Base-by-base conservation (phyloP, 371 early-diverging fungal species). In the Quaeritorhiza haematococci region DNA sequence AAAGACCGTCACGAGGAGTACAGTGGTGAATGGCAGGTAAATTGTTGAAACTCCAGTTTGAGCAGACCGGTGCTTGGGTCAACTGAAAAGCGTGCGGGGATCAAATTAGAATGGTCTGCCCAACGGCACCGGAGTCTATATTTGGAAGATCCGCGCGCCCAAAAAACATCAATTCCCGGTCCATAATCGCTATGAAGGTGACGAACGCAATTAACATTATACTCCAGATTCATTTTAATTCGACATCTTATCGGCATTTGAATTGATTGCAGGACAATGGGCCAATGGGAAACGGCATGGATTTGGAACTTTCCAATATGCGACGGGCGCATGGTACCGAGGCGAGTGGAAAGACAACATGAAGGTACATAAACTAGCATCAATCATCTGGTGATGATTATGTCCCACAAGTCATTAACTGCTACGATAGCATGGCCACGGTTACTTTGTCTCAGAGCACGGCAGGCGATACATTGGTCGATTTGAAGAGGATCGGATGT, bases 301-400 rank as follows among this genome's bases (percentile, higher is more conserved):
- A 6, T 34, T 26, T 24, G 78, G 80, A 32, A 55, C 56, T 0
- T 72, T 80, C 51, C 56, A 61, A 27, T 80, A 75, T 43, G 71
- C 80, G 7, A 68, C 55, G 38, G 79, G 80, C 2, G 71, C 73
- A 3, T 6, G 43, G 13, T 80, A 78, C 52, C 58, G 56, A 17
- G 79, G 79, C n/a, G 67, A 76, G 10, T 80, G 74, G 75, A 60
- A 54, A 32, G 68, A 71, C 28, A 71, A 77, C 62, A 55, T 64
- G 59, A 79, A 79, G 62, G 75, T 73, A 43, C 27, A 1, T 44
- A 46, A 1, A 28, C 34, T 10, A 7, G 33, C 5, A 5, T 4
- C 24, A 4, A 49, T n/a, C 49, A 49, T 17, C 6, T 6, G 49
- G 49, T 5, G 5, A 6, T 26, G 29, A 13, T 4, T 8, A 5